Percentiles rank a stretch among this genome's conserved stretches.
Evolutionary conservation across 75 land plant genomes (phyloP).

Genomic region (Sequoia sempervirens): DNA sequence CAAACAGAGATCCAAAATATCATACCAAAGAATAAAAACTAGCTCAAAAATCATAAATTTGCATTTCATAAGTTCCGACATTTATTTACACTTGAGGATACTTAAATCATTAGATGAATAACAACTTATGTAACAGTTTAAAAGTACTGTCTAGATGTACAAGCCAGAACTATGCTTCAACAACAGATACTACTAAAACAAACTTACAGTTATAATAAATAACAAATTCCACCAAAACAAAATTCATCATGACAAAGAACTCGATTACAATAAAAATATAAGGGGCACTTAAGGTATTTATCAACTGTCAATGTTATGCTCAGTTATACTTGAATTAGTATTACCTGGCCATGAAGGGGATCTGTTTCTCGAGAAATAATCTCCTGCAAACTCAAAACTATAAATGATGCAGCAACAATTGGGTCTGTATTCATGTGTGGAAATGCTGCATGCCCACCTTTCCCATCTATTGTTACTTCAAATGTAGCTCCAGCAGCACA

Average conservation of each 20-base stretch:
- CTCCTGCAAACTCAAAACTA: slow-evolving; percentile 62
- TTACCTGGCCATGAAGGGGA: slow-evolving; percentile 51
- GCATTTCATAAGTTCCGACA: neutral
- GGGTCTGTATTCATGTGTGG: slow-evolving; percentile 58
- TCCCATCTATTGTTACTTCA: slow-evolving; percentile 38
- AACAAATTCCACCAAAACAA: neutral
- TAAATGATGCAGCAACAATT: slow-evolving; percentile 49
- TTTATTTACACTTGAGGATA: too few relatives aligned
- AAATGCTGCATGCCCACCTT: slow-evolving; percentile 64
- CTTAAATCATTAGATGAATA: neutral
- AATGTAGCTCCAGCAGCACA: slow-evolving; percentile 51
- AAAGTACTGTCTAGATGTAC: neutral
- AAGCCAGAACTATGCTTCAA: neutral
- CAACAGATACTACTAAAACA: neutral
- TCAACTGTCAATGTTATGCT: neutral
- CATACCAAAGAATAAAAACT: neutral
- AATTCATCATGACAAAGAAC: neutral
- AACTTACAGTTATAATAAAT: neutral
- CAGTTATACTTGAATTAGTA: neutral
- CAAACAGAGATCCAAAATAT: neutral
- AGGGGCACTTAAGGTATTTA: neutral
- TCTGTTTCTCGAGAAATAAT: slow-evolving; percentile 67
- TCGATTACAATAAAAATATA: neutral
- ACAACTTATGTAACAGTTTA: neutral
- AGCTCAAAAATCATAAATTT: neutral